Evolutionary conservation across 139 green algal species (phyloP), one percentile per base, ranked within the genome.

Genomic region (Parachlorella kessleri): DNA sequence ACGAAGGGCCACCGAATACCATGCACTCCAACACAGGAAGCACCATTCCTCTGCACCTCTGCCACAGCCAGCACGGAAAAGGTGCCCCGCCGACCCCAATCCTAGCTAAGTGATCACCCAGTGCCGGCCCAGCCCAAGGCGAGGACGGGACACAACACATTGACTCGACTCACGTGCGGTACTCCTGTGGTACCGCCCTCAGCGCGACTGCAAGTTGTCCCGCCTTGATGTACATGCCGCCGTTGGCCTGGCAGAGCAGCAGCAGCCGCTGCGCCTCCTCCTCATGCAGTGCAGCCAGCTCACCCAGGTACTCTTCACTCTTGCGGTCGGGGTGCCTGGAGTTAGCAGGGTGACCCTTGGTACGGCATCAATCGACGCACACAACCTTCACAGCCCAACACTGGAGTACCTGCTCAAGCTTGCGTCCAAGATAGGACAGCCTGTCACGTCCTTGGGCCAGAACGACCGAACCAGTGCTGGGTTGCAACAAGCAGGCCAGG

Each of bases 161-260:
- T n/a, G n/a, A n/a, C n/a, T n/a, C n/a, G 84, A 6, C 72, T 32
- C 36, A 82, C 84, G 63, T 82, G 6, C 84, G 72, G 70, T 87
- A 87, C 73, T 86, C 67, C 40, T 38, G 28, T 3, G 85, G 81
- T 21, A 78, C 73, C 24, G 75, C 75, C 21, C 71, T 73, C 55
- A 80, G 48, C 30, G 65, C 81, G 0, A 86, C 80, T 14, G 91
- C 87, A 78, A 96, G 91, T 87, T 98, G 94, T 0, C 90, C 94
- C 0, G 92, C 91, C 84, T 98, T 98, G 66, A 97, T 89, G 85
- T 97, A 98, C 35, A 97, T 77, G 2, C 93, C 93, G 0, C 94
- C 94, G 69, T 96, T 96, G 72, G 36, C 71, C 33, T 93, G 85
- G 70, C 87, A 91, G 35, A 92, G 81, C 75, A 87, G 67, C 23